These are phyloP conservation scores for Colletotrichum sansevieriae DNA, from an alignment of 2,329 filamentous ascomycete genomes.

Conservation along the genomic window DNA sequence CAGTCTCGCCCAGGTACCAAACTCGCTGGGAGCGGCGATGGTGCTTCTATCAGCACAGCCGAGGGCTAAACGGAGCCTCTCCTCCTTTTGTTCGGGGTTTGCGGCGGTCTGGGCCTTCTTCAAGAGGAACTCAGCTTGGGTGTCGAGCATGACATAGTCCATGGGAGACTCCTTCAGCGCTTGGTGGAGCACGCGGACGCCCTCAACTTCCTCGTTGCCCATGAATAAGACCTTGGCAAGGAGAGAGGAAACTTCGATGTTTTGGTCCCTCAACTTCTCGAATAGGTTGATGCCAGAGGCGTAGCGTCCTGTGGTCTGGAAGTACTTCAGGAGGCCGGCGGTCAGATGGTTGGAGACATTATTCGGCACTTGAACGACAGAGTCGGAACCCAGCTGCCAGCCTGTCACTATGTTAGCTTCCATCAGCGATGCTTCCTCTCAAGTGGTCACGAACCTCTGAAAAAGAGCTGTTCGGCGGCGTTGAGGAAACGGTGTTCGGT, in stretches of 20 bases:
- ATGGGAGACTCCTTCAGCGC: constrained; percentile 92
- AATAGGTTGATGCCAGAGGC: constrained; percentile 97
- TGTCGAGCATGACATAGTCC: constrained; percentile 97
- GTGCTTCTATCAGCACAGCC: constrained; percentile 96
- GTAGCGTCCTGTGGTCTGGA: constrained; percentile 93
- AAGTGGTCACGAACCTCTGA: constrained; percentile 73
- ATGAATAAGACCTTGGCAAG: constrained; percentile 92
- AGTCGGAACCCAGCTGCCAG: constrained; percentile 96
- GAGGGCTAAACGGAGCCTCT: constrained; percentile 85
- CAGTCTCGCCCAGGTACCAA: constrained; percentile 94
- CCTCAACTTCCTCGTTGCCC: constrained; percentile 97
- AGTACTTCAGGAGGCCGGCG: constrained; percentile 92
- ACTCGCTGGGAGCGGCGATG: constrained; percentile 95
- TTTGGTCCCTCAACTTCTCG: constrained; percentile 91
- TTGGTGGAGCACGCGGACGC: constrained; percentile 87
- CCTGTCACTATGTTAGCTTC: constrained; percentile 63
- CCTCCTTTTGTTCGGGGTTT: constrained; percentile 68
- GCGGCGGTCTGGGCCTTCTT: constrained; percentile 77
- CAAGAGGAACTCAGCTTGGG: constrained; percentile 91
- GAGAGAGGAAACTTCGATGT: constrained; percentile 93
- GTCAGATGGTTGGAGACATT: constrained; percentile 96
- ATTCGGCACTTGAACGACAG: constrained; percentile 96
- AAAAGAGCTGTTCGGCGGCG: constrained; percentile 94
- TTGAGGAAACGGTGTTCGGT: constrained; percentile 96
- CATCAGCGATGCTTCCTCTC: background rate